Evolutionary conservation across 176 grass and related monocot species (phyloP).

Genomic region (Alloteropsis semialata): DNA sequence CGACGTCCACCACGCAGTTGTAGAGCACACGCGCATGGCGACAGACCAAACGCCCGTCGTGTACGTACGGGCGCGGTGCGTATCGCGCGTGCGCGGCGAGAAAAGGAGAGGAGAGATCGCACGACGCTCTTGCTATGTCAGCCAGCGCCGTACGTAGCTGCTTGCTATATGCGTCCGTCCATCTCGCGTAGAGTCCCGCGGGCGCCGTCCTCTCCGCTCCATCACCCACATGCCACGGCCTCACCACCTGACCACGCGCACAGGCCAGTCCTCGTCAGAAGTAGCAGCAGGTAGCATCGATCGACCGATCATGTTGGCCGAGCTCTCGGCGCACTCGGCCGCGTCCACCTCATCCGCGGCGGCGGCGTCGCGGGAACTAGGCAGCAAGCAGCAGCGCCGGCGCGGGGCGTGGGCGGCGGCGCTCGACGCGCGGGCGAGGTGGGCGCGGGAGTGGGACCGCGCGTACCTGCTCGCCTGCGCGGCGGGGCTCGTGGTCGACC

Average conservation of each 20-base stretch:
- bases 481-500: constrained; percentile 72
- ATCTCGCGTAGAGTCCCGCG: not conserved
- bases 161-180: constrained; percentile 1
- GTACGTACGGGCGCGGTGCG: not conserved
- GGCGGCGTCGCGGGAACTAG: not conserved
- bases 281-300: not conserved
- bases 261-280: not conserved
- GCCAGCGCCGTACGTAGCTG: not conserved
- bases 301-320: constrained; percentile 11
- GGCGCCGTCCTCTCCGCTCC: constrained; percentile 3
- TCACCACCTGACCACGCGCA: not conserved
- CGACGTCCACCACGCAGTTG: not conserved
- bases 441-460: constrained; percentile 63
- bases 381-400: not conserved
- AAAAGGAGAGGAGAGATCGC: not conserved
- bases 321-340: not conserved
- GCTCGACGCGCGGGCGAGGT: not conserved
- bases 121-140: no score
- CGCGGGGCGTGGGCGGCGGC: not conserved
- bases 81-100: not conserved
- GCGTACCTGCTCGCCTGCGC: constrained; percentile 73
- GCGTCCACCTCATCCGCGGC: not conserved
- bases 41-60: constrained; percentile 9
- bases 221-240: constrained; percentile 11
- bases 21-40: not conserved